Evolutionary conservation across 208 protist species (phyloP).

Genomic region (Trichomonas gallinae): DNA sequence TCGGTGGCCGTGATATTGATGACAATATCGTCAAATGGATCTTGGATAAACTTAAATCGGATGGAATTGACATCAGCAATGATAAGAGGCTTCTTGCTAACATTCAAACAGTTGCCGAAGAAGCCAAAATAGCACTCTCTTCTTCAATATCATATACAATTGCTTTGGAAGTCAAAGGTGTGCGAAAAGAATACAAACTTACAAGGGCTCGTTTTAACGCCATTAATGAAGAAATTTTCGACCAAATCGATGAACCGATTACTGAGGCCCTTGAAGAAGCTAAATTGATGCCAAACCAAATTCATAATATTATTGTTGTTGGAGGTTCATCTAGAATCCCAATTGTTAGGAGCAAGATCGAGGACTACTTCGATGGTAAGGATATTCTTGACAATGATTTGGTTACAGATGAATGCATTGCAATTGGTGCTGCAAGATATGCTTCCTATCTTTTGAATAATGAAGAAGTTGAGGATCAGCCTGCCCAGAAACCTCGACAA

Average conservation of each 20-base stretch:
- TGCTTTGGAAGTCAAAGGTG: not conserved
- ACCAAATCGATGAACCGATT: constrained; percentile 45
- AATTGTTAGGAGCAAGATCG: constrained; percentile 40
- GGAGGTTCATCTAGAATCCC: constrained; percentile 84
- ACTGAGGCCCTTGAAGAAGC: constrained; percentile 72
- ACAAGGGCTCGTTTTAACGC: not conserved
- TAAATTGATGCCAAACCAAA: constrained; percentile 70
- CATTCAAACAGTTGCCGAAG: not conserved
- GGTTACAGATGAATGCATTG: constrained; percentile 76
- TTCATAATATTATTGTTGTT: constrained; percentile 86
- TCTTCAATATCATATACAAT: not conserved
- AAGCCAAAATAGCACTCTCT: not conserved
- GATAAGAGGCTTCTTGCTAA: not conserved
- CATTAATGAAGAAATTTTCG: constrained; percentile 50
- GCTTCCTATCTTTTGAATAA: not conserved
- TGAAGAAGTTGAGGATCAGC: too few species aligned
- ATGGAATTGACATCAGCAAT: not conserved
- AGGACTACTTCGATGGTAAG: constrained; percentile 54
- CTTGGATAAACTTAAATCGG: not conserved
- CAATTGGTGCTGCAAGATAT: not conserved
- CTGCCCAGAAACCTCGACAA: too few species aligned
- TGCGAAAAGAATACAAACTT: not conserved
- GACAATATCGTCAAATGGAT: not conserved
- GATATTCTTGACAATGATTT: constrained; percentile 68
- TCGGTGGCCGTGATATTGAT: not conserved